Percentiles rank a stretch among this genome's conserved stretches.
phyloP scores from a whole-genome alignment of 1,284 basidiomycete species.

The Inonotus obliquus region DNA sequence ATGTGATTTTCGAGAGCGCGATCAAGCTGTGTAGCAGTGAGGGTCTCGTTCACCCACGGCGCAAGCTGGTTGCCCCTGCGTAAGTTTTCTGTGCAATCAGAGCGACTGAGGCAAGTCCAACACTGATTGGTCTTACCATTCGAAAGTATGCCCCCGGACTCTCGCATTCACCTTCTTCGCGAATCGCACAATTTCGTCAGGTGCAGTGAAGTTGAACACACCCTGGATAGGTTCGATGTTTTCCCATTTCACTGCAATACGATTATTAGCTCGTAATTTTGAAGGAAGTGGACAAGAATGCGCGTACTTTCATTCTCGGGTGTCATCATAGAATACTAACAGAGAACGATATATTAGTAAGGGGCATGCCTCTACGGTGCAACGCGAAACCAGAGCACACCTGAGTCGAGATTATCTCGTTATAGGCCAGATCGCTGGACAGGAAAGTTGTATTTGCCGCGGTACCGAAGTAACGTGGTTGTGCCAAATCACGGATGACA shows the following conservation, averaged over 20 bases:
- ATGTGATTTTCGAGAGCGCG: conserved; percentile 17
- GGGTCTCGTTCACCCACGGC: conserved; percentile 14
- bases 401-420: conserved; percentile 15
- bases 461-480: conserved; percentile 16
- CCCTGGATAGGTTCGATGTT: conserved; percentile 15
- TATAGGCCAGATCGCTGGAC: conserved; percentile 15
- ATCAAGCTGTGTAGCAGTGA: conserved; percentile 15
- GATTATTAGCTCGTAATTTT: not conserved
- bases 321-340: conserved; percentile 17
- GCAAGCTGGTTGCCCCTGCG: conserved; percentile 18
- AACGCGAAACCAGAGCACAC: not conserved
- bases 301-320: conserved; percentile 18
- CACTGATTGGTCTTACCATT: conserved; percentile 4
- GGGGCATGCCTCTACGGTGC: not conserved
- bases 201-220: conserved; percentile 14
- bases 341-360: not conserved
- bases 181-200: conserved; percentile 18
- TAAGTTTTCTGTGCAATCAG: not conserved
- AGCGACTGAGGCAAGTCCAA: no score
- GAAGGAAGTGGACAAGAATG: not conserved
- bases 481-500: conserved; percentile 13
- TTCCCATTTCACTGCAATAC: conserved; percentile 16
- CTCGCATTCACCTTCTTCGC: conserved; percentile 17
- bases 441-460: conserved; percentile 18
- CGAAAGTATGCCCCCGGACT: conserved; percentile 16